Evolutionary conservation across 179 eudicot species (phyloP).

Genomic region (Spinacia oleracea): DNA sequence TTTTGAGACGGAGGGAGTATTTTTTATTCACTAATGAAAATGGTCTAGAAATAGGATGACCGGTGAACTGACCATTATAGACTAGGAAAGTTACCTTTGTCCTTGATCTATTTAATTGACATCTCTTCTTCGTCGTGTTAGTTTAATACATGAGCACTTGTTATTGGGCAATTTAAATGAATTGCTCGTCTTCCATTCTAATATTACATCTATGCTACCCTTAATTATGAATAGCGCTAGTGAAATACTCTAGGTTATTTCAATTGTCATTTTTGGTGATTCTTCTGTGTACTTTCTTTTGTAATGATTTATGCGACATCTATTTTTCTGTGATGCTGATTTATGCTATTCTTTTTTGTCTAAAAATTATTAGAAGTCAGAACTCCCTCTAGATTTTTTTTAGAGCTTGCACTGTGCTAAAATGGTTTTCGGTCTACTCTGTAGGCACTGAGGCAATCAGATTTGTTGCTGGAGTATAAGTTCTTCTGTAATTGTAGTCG

Average conservation of each 20-base stretch:
- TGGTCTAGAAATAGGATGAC: too few relatives aligned
- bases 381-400: neutral
- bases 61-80: too few relatives aligned
- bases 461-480: constrained; percentile 53
- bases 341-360: neutral
- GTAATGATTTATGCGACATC: neutral
- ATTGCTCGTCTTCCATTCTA: neutral
- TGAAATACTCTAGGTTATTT: neutral
- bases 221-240: neutral
- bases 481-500: constrained; percentile 58
- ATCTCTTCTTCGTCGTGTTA: neutral
- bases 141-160: neutral
- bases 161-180: neutral
- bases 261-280: neutral
- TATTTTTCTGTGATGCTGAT: neutral
- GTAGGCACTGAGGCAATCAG: constrained; percentile 62
- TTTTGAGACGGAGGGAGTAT: too few relatives aligned
- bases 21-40: too few relatives aligned
- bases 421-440: neutral
- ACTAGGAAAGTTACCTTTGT: neutral
- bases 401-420: constrained; percentile 6
- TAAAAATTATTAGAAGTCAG: neutral
- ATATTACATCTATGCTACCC: neutral
- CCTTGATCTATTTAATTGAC: neutral
- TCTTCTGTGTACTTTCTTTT: neutral